Base-by-base conservation (phyloP, 2,329 filamentous ascomycete genomes). In the Polytolypa hystricis region DNA sequence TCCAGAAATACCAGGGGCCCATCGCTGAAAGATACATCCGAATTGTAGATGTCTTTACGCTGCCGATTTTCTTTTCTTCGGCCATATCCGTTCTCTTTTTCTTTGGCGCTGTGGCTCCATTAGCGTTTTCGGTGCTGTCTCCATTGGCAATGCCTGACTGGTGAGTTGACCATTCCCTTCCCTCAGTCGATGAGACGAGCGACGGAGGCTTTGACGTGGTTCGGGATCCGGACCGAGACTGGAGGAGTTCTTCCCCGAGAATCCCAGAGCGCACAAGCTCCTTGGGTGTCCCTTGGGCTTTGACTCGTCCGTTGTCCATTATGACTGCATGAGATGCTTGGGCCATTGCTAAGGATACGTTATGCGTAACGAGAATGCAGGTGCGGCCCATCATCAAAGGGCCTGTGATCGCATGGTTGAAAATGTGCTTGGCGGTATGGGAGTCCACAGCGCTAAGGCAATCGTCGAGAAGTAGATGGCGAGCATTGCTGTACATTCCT, bases 1-100 rank as follows among this genome's bases (percentile, higher is more conserved):
- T 58, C 91, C 91, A 98, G 64, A 93, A 98, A 71, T 84, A 87
- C 84, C 86, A 94, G 4, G 80, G 72, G n/a, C 91, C 91, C 91
- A 98, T 98, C 45, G 87, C 75, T 41, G 63, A 65, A 12, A 98
- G 72, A 56, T 98, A 98, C 54, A 93, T 76, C 42, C 77, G 67
- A 51, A 98, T 81, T 35, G 94, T 87, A 15, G 75, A 71, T 70
- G 85, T 79, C 57, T 94, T 91, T 49, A 98, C 85, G 27, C 86
- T 80, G 18, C 91, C 91, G 30, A 74, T 77, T 5, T 84, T 80
- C 61, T 93, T 96, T 28, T 71, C 70, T 58, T 98, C 91, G 18
- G 62, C 58, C 35, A 69, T 63, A 28, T 36, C 38, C 11, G 33
- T 39, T 38, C 69, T 68, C 25, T 69, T 62, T 11, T 64, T 55